These are phyloP conservation scores for Dendrothele bispora DNA, from an alignment of 768 basidiomycete species.

Conservation along the genomic window DNA sequence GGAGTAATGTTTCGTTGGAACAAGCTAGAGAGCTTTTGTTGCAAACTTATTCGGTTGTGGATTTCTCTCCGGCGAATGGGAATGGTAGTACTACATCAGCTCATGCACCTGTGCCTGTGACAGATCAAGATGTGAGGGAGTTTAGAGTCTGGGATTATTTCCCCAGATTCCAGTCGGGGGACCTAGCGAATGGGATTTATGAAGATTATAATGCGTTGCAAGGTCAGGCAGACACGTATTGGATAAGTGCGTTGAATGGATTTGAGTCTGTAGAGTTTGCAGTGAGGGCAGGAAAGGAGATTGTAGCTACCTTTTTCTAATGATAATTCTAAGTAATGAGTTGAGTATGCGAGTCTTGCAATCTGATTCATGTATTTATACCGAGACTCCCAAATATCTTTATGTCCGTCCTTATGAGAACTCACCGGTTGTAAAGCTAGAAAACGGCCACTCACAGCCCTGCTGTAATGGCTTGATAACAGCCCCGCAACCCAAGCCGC, in stretches of 20 bases:
- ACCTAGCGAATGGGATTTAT: neutral
- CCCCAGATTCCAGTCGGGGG: neutral
- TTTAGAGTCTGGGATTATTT: slow-evolving; percentile 4
- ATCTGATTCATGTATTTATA: too few relatives aligned
- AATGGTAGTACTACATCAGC: neutral
- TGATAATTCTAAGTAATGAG: too few relatives aligned
- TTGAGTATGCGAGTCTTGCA: too few relatives aligned
- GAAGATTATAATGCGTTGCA: slow-evolving; percentile 4
- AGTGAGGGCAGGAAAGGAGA: slow-evolving; percentile 3
- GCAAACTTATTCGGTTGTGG: neutral
- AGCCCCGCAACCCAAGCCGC: too few relatives aligned
- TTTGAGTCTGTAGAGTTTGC: slow-evolving; percentile 7
- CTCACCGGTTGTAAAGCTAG: too few relatives aligned
- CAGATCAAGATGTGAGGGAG: neutral
- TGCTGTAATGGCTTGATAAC: too few relatives aligned
- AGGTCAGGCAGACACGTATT: slow-evolving; percentile 4
- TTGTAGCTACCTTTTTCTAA: slow-evolving; percentile 2
- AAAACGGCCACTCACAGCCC: too few relatives aligned
- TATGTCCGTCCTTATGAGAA: too few relatives aligned
- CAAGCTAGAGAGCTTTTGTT: neutral
- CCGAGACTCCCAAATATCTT: too few relatives aligned
- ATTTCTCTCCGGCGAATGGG: neutral
- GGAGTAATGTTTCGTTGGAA: neutral
- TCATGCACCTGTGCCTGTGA: too few relatives aligned
- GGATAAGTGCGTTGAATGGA: slow-evolving; percentile 4